phyloP scores from a whole-genome alignment of 1,139 yeast genomes.

The Magnusiomyces suaveolens region DNA sequence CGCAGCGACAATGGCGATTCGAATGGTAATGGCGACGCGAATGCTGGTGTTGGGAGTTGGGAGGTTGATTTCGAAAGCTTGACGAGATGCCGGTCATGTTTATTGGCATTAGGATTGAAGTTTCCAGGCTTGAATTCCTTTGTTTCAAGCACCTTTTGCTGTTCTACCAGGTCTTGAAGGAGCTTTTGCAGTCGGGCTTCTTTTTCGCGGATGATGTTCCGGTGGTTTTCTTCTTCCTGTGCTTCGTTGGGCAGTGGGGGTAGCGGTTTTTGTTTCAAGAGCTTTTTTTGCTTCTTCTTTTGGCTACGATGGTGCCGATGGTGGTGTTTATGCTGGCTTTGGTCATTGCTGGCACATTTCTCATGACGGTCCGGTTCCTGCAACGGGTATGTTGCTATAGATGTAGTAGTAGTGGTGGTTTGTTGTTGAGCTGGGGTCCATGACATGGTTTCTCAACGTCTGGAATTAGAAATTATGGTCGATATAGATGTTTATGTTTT shows the following conservation, averaged over 20 bases:
- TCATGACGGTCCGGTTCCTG: not conserved
- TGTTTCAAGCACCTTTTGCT: not conserved
- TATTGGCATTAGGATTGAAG: not conserved
- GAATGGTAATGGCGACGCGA: not conserved
- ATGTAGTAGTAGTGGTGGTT: not conserved
- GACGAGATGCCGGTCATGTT: not conserved
- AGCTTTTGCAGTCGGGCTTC: not conserved
- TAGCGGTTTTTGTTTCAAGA: not conserved
- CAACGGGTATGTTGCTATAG: not conserved
- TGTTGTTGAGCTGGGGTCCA: not conserved
- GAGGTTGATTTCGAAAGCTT: not conserved
- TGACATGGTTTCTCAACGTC: not conserved
- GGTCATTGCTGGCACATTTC: not conserved
- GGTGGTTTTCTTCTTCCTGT: not conserved
- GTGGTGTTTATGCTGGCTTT: not conserved
- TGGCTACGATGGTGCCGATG: not conserved
- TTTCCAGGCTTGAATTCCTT: not conserved
- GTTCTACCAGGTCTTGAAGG: not conserved
- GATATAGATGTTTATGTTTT: too few relatives aligned
- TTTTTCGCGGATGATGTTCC: not conserved
- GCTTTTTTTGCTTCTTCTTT: not conserved
- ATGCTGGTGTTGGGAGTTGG: not conserved
- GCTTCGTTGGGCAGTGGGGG: not conserved
- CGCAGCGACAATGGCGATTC: not conserved
- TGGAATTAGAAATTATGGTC: too few relatives aligned